phyloP scores from a whole-genome alignment of 805 yeast genomes.

The Lachancea dasiensis region DNA sequence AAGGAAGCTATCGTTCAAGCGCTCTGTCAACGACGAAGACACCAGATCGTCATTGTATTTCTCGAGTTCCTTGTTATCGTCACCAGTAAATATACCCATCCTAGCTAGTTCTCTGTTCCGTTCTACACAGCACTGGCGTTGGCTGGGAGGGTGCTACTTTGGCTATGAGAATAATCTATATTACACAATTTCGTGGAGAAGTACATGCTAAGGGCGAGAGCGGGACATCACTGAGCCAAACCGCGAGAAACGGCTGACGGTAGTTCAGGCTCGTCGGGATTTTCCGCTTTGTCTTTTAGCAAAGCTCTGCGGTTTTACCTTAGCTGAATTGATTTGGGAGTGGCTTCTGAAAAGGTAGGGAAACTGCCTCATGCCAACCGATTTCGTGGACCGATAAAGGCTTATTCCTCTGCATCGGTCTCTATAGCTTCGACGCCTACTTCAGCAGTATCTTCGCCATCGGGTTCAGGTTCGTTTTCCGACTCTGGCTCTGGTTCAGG shows the following conservation, averaged over 20 bases:
- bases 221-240: too few species aligned
- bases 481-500: conserved; percentile 12
- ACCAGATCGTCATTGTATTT: conserved; percentile 13
- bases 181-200: too few species aligned
- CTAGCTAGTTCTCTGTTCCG: background rate
- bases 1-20: conserved; percentile 2
- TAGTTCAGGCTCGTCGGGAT: too few species aligned
- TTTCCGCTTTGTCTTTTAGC: too few species aligned
- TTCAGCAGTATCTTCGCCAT: conserved; percentile 1
- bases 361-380: background rate
- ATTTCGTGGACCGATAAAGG: background rate
- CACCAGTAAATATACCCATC: conserved; percentile 19
- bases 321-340: too few species aligned
- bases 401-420: background rate
- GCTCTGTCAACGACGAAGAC: conserved; percentile 5
- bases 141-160: too few species aligned
- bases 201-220: too few species aligned
- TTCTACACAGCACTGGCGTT: background rate
- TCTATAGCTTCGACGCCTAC: background rate
- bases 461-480: conserved; percentile 13
- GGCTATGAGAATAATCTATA: too few species aligned
- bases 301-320: too few species aligned
- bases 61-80: conserved; percentile 13
- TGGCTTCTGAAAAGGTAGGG: too few species aligned
- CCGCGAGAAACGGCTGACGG: too few species aligned